Conservation (phyloP, 306 rosid species). For the Prunus mume region DNA sequence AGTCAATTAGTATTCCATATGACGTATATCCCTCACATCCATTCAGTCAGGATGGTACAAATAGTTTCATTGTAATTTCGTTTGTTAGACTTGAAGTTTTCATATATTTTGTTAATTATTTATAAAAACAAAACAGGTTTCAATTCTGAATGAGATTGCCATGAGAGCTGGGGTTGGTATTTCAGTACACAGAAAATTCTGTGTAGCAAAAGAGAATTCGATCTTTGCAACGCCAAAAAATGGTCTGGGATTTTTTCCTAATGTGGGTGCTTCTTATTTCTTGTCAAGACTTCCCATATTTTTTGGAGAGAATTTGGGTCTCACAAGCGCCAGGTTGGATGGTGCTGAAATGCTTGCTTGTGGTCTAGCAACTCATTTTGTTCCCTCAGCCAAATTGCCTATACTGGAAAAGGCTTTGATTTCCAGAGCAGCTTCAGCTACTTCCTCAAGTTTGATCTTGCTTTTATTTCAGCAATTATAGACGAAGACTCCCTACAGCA, state of each 20-base stretch:
- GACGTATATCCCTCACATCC: no score
- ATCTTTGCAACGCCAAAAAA: slow-evolving; percentile 83
- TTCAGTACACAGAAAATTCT: slow-evolving; percentile 63
- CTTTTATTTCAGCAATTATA: slow-evolving; percentile 49
- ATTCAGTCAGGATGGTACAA: no score
- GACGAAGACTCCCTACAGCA: slow-evolving; percentile 42
- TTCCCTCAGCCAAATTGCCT: slow-evolving; percentile 41
- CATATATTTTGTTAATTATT: neutral
- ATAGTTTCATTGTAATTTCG: no score
- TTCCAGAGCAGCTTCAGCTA: slow-evolving; percentile 38
- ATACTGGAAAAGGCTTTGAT: slow-evolving; percentile 58
- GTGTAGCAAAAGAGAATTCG: slow-evolving; percentile 64
- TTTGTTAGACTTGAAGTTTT: no score
- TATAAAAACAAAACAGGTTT: slow-evolving; percentile 39
- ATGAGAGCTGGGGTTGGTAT: slow-evolving; percentile 87
- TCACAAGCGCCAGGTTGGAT: slow-evolving; percentile 64
- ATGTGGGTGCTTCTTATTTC: slow-evolving; percentile 71
- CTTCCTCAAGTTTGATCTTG: slow-evolving; percentile 30
- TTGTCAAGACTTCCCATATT: slow-evolving; percentile 67
- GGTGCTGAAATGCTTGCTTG: slow-evolving; percentile 84
- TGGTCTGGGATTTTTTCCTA: slow-evolving; percentile 67
- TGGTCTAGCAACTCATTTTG: slow-evolving; percentile 84
- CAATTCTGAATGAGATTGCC: slow-evolving; percentile 66
- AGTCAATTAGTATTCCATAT: neutral
- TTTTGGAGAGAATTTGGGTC: slow-evolving; percentile 75